Evolutionary conservation across 352 stramenopile genomes (phyloP).

Genomic region (Phytophthora multivora): DNA sequence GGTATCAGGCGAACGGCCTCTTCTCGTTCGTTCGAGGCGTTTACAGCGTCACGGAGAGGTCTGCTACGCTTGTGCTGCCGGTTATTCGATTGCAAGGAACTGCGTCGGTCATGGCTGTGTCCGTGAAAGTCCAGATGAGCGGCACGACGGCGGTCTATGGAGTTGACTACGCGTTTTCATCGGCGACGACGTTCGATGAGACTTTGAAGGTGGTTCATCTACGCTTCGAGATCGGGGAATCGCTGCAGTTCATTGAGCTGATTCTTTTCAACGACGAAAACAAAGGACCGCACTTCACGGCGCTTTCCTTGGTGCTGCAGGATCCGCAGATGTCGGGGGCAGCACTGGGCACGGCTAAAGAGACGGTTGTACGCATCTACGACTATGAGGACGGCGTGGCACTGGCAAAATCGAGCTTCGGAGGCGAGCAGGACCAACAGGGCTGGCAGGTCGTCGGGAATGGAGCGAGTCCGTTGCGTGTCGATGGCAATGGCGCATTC

Average conservation of each 20-base stretch:
- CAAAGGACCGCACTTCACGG: slow-evolving; percentile 60
- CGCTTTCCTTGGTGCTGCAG: slow-evolving; percentile 45
- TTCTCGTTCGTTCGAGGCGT: slow-evolving; percentile 61
- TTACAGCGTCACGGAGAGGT: slow-evolving; percentile 69
- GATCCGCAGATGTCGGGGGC: slow-evolving; percentile 31
- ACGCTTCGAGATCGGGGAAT: slow-evolving; percentile 58
- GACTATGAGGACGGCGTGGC: slow-evolving; percentile 52
- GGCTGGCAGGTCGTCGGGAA: slow-evolving; percentile 67
- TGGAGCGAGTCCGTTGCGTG: slow-evolving; percentile 40
- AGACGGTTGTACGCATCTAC: slow-evolving; percentile 58
- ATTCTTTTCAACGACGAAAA: slow-evolving; percentile 48
- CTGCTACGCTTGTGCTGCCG: slow-evolving; percentile 40
- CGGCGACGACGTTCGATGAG: slow-evolving; percentile 27
- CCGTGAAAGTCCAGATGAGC: slow-evolving; percentile 40
- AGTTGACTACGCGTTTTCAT: slow-evolving; percentile 45
- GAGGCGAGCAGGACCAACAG: slow-evolving; percentile 10
- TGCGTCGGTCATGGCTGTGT: slow-evolving; percentile 43
- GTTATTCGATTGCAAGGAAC: slow-evolving; percentile 61
- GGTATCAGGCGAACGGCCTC: slow-evolving; percentile 65
- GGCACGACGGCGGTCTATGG: slow-evolving; percentile 41
- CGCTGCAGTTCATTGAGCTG: slow-evolving; percentile 50
- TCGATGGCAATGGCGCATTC: slow-evolving; percentile 63
- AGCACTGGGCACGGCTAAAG: slow-evolving; percentile 36
- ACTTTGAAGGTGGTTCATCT: slow-evolving; percentile 42
- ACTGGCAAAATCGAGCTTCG: slow-evolving; percentile 42